These are phyloP conservation scores for Arthromyces matolae DNA, from an alignment of 768 basidiomycete genomes.

Conservation along the genomic window DNA sequence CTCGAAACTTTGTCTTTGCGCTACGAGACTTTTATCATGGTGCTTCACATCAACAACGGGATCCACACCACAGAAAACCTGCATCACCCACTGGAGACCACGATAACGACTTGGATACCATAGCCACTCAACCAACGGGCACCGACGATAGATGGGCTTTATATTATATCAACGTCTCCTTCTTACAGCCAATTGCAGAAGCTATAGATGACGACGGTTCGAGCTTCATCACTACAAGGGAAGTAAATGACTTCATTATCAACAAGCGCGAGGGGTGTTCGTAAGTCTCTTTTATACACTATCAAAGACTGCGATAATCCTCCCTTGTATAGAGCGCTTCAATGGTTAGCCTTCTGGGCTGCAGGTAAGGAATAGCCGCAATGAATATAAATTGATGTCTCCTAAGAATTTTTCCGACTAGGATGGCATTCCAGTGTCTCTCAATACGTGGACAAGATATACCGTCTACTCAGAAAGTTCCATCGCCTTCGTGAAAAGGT, in stretches of 20 bases:
- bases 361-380: neutral
- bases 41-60: too few species aligned
- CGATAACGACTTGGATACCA: neutral
- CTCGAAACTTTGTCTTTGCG: neutral
- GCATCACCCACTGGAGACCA: neutral
- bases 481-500: neutral
- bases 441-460: neutral
- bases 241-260: neutral
- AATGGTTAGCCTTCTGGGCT: slow-evolving; percentile 3
- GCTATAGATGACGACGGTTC: neutral
- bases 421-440: too few species aligned
- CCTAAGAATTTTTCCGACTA: neutral
- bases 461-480: neutral
- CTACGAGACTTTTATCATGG: neutral
- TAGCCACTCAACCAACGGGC: neutral
- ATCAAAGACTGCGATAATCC: neutral
- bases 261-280: neutral
- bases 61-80: too few species aligned
- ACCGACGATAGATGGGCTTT: neutral
- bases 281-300: neutral
- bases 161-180: neutral
- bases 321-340: neutral
- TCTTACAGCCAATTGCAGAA: neutral
- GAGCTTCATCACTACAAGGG: neutral
- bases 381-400: neutral